Percentiles rank a stretch among this genome's conserved stretches.
Conservation (phyloP, 2,329 filamentous ascomycete species). For the Pseudocercospora macadamiae region DNA sequence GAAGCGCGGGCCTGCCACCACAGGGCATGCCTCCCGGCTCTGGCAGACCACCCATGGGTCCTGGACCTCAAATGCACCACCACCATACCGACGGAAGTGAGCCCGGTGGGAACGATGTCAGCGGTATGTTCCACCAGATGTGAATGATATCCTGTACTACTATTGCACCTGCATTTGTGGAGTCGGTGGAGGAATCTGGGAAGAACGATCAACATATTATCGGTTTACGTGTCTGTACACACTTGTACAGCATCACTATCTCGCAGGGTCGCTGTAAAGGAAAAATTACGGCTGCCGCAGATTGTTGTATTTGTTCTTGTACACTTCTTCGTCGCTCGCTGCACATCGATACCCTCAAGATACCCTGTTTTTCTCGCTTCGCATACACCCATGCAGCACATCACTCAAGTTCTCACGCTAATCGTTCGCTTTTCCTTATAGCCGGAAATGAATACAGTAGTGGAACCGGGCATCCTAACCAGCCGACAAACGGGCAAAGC, state of each 20-base stretch:
- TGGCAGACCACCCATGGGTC: constrained; percentile 64
- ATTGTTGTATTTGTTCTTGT: constrained; percentile 37
- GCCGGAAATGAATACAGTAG: constrained; percentile 60
- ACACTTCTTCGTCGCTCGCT: constrained; percentile 19
- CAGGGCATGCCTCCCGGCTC: constrained; percentile 62
- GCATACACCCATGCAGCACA: constrained; percentile 33
- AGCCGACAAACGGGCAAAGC: constrained; percentile 60
- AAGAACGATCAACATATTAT: constrained; percentile 26
- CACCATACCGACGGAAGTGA: constrained; percentile 72
- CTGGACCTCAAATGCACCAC: constrained; percentile 62
- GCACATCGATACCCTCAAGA: constrained; percentile 14
- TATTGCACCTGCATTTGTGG: constrained; percentile 27
- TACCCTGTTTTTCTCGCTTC: constrained; percentile 35
- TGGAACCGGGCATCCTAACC: constrained; percentile 66
- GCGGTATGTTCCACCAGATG: constrained; percentile 98
- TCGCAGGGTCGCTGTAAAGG: constrained; percentile 11
- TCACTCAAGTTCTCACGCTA: constrained; percentile 42
- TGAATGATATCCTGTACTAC: constrained; percentile 55
- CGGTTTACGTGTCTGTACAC: constrained; percentile 28
- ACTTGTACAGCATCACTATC: constrained; percentile 32
- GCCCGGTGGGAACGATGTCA: constrained; percentile 70
- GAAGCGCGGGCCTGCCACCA: constrained; percentile 62
- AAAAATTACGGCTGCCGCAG: constrained; percentile 19
- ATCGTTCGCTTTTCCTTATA: constrained; percentile 46
- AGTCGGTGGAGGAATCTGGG: constrained; percentile 19